Base-by-base conservation (phyloP, 306 rosid genomes). In the Cicer pinnatifidum region DNA sequence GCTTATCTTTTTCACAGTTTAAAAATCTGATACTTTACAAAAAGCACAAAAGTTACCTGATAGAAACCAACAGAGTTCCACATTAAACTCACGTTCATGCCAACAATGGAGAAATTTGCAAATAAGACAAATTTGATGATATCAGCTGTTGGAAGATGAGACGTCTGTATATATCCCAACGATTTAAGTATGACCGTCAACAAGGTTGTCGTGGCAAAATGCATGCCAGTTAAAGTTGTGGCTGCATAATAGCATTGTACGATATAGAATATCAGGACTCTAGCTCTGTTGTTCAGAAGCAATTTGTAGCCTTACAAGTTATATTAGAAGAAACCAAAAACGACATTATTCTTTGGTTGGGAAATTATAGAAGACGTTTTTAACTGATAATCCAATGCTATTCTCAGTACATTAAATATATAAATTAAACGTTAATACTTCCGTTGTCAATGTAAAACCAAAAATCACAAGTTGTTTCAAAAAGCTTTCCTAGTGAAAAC, bases 31-130 rank as follows among this genome's bases (percentile, higher is more conserved):
- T 35, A 67, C 45, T 19, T 62, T 17, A 57, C 33, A 12, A 15
- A 44, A 41, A 69, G 69, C 47, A 46, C 39, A 11, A 37, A 63
- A 9, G 68, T 80, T 73, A 88, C 96, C 93, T 90, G 96, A 84
- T 90, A 90, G 76, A 90, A 90, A 72, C 97, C 97, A 43, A 91
- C 95, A 50, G 97, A 91, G 81, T 91, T 91, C 95, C 95, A 89
- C 97, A 91, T 91, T 76, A 91, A 82, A 83, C 97, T 91, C 80
- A 91, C 91, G 78, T 91, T 91, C 97, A 91, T 91, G 61, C 95
- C 95, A 12, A 89, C 95, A 53, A 91, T 91, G 70, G 97, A 91
- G 83, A 88, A 89, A 82, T 91, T 91, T 9, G 97, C 97, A 82
- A 91, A 87, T 52, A 91, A 54, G 64, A 89, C 91, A 83, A 91